Evolutionary conservation across 352 stramenopile genomes (phyloP).

Genomic region (Pythium aquatile): DNA sequence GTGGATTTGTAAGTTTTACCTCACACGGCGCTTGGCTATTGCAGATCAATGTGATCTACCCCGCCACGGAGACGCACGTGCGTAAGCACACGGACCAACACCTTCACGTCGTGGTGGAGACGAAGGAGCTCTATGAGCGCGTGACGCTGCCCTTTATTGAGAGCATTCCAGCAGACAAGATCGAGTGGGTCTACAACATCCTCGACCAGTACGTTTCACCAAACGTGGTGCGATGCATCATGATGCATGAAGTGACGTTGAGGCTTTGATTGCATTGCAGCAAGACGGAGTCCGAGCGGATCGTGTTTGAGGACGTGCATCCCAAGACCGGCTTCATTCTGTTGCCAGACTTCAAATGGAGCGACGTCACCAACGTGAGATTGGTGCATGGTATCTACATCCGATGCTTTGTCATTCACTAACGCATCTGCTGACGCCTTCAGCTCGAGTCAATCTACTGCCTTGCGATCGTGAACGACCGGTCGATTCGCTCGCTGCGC

Average conservation of each 20-base stretch:
- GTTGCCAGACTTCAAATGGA: conserved; percentile 87
- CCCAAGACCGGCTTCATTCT: conserved; percentile 69
- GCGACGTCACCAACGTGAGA: conserved; percentile 56
- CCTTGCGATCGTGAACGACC: conserved; percentile 77
- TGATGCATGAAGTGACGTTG: not conserved
- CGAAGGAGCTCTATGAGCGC: conserved; percentile 66
- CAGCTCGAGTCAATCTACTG: conserved; percentile 83
- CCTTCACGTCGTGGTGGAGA: conserved; percentile 86
- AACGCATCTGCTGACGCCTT: too few species aligned
- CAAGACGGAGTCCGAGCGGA: conserved; percentile 78
- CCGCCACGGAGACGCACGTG: conserved; percentile 75
- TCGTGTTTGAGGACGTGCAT: conserved; percentile 75
- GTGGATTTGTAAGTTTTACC: not conserved
- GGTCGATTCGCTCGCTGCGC: conserved; percentile 70
- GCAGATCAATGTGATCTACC: conserved; percentile 82
- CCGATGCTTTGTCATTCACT: too few species aligned
- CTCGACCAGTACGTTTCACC: conserved; percentile 72
- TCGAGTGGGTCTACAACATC: conserved; percentile 90
- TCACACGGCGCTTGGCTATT: not conserved
- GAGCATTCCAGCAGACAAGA: conserved; percentile 65
- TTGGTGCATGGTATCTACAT: too few species aligned
- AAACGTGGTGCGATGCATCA: not conserved
- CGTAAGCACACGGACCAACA: conserved; percentile 82
- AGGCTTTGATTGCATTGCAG: conserved; percentile 24
- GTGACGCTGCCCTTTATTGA: conserved; percentile 79